Evolutionary conservation across 306 rosid genomes (phyloP), one percentile per base, ranked within the genome.

Genomic region (Castanospermum australe): DNA sequence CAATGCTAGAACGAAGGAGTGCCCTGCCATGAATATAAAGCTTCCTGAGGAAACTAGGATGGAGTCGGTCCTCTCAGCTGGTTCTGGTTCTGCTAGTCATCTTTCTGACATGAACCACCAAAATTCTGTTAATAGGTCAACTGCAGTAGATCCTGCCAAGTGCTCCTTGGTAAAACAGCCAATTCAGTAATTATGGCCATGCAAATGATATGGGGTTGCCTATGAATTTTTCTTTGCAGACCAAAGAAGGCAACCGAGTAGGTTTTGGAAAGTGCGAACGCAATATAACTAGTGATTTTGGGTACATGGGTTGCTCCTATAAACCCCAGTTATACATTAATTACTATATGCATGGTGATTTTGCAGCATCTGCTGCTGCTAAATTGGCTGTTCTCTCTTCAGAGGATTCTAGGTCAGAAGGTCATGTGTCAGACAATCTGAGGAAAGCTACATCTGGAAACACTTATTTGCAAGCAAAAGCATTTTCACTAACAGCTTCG

Each of bases 361-460:
- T 91, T 85, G 96, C 99, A 82, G 97, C 99, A 77, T 95, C 96
- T 72, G 99, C 99, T 73, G 94, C 99, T 80, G 86, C 90, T 63
- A 90, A 89, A 84, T 81, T 91, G 74, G 90, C 90, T 67, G 71
- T 25, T 64, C 78, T 93, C 67, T 90, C 92, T 50, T 87, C 98
- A 42, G 98, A 95, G 85, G 99, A 91, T 80, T 81, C 90, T 79
- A 92, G 87, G 75, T 73, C 88, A 38, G 97, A 90, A 32, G 81
- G 79, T 44, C 92, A 84, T 71, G 84, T 77, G 48, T 85, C 89
- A 8, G 98, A 79, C 63, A 92, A 82, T 81, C 73, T 83, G 30
- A 90, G 87, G 86, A 93, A 90, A 85, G 84, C 62, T 59, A 69
- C 83, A 63, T 76, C 93, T 66, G 88, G 74, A 48, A 85, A 85